phyloP scores from a whole-genome alignment of 345 rosid genomes.

The Dimocarpus longan region DNA sequence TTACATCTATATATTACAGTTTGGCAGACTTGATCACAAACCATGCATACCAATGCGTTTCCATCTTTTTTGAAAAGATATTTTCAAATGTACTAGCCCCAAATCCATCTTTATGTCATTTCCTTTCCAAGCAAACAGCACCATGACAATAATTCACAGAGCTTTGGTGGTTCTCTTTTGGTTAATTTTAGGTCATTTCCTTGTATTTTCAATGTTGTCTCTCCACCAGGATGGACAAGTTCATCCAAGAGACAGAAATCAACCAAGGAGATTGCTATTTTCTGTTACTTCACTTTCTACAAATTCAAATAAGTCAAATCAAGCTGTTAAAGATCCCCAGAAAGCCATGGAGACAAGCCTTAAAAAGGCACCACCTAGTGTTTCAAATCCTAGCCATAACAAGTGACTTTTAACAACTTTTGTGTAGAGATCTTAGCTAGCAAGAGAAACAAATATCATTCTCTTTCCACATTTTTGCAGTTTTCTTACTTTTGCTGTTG shows the following conservation, averaged over 20 bases:
- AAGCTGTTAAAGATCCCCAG: constrained; percentile 29
- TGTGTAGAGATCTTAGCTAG: constrained; percentile 29
- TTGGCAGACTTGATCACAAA: constrained; percentile 10
- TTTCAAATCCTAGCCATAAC: constrained; percentile 59
- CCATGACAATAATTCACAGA: constrained; percentile 28
- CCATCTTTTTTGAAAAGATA: constrained; percentile 11
- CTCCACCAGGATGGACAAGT: constrained; percentile 26
- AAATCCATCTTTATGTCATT: constrained; percentile 1
- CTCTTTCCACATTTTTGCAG: constrained; percentile 33
- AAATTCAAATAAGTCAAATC: constrained; percentile 25
- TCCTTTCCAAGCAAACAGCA: constrained; percentile 6
- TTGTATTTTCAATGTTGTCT: constrained; percentile 25
- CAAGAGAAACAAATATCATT: constrained; percentile 19
- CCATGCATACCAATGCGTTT: constrained; percentile 10
- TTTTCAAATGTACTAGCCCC: constrained; percentile 4
- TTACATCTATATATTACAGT: constrained; percentile 21
- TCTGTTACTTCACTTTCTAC: constrained; percentile 30
- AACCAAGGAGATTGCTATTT: constrained; percentile 41
- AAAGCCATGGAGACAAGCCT: constrained; percentile 47
- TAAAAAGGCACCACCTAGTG: constrained; percentile 49
- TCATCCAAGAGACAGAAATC: constrained; percentile 23
- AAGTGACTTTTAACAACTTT: constrained; percentile 25
- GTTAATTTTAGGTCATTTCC: constrained; percentile 29
- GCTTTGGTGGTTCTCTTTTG: constrained; percentile 25
- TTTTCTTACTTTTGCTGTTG: constrained; percentile 20